phyloP scores from a whole-genome alignment of 441 rosid species.

The Erodium moschatum region DNA sequence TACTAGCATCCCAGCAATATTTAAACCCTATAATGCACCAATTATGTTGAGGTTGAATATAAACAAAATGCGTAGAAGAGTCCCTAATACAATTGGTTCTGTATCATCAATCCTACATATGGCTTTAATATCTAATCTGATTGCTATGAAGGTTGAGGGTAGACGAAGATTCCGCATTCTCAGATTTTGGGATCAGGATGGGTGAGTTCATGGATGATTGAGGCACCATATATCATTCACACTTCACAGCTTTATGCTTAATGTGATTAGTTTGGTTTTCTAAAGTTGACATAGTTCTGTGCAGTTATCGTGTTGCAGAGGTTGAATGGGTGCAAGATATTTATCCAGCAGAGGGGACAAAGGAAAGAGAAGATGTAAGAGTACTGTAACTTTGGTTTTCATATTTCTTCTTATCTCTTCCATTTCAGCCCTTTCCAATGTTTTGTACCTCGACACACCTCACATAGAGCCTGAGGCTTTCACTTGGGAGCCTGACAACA shows the following conservation, averaged over 20 bases:
- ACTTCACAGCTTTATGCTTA: neutral
- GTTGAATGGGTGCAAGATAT: slow-evolving; percentile 82
- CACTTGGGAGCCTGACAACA: slow-evolving; percentile 1
- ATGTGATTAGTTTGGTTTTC: slow-evolving; percentile 9
- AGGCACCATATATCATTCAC: neutral
- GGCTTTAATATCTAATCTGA: neutral
- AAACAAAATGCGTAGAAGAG: neutral
- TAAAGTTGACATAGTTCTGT: slow-evolving; percentile 14
- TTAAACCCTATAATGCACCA: neutral
- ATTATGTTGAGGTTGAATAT: neutral
- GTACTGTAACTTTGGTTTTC: slow-evolving; percentile 9
- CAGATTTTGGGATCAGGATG: slow-evolving; percentile 88
- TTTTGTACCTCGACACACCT: slow-evolving; percentile 1
- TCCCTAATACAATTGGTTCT: neutral
- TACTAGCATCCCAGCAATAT: neutral
- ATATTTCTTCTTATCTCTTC: neutral
- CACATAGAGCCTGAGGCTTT: neutral
- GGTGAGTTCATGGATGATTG: slow-evolving; percentile 46
- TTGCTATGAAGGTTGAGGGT: slow-evolving; percentile 62
- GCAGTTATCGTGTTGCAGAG: slow-evolving; percentile 84
- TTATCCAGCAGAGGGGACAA: slow-evolving; percentile 35
- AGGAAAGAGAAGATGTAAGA: slow-evolving; percentile 49
- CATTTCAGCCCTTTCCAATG: neutral
- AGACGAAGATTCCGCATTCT: slow-evolving; percentile 66
- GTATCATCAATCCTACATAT: neutral